These are phyloP conservation scores for Endocalyx cinctus DNA, from an alignment of 2,329 filamentous ascomycete genomes.

Conservation along the genomic window DNA sequence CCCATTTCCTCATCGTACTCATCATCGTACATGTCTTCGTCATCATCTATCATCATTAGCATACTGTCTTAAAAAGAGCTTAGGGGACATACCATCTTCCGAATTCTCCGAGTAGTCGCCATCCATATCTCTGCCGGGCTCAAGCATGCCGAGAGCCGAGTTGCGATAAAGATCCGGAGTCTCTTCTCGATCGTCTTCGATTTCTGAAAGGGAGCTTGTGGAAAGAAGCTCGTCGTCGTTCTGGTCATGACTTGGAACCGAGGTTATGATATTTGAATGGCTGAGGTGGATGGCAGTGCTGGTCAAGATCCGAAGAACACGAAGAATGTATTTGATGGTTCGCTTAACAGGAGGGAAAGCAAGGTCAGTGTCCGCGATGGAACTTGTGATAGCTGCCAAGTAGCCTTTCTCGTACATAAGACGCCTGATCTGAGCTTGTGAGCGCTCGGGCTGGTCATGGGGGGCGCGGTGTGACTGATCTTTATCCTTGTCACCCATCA, in stretches of 20 bases:
- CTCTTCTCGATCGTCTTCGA: conserved; percentile 83
- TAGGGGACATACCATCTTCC: conserved; percentile 60
- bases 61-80: too few relatives aligned
- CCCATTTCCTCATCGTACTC: conserved; percentile 92
- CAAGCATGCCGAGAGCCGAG: conserved; percentile 91
- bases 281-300: conserved; percentile 83
- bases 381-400: conserved; percentile 79
- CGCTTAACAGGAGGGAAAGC: conserved; percentile 91
- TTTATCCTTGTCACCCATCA: conserved; percentile 77
- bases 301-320: conserved; percentile 81
- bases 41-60: conserved; percentile 49
- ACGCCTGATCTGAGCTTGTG: conserved; percentile 79
- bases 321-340: conserved; percentile 92
- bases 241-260: conserved; percentile 57
- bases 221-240: conserved; percentile 87
- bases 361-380: conserved; percentile 91
- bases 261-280: conserved; percentile 70
- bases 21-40: conserved; percentile 90
- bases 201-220: conserved; percentile 81
- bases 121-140: conserved; percentile 63
- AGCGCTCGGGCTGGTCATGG: conserved; percentile 40
- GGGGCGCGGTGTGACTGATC: conserved; percentile 35
- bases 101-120: conserved; percentile 75
- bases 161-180: conserved; percentile 97
- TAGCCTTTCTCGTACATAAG: conserved; percentile 99